Evolutionary conservation across 805 yeast genomes (phyloP).

Genomic region (Brettanomyces nanus): DNA sequence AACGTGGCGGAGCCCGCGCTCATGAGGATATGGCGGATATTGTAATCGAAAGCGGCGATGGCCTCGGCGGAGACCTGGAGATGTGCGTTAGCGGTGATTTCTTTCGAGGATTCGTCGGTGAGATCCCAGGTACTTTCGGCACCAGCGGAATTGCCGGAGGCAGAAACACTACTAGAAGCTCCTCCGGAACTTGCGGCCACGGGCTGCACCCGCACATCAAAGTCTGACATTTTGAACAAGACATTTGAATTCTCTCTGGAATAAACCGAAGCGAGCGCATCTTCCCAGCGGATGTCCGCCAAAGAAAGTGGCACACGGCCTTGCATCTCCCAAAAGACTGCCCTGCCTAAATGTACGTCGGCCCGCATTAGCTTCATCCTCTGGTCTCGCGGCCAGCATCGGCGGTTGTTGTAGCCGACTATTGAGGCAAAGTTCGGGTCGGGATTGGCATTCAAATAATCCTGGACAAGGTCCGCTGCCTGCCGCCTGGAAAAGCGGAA

Average conservation of each 20-base stretch:
- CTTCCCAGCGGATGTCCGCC: constrained; percentile 69
- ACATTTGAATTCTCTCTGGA: constrained; percentile 86
- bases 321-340: constrained; percentile 83
- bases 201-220: constrained; percentile 86
- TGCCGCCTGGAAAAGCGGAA: constrained; percentile 71
- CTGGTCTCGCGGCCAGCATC: constrained; percentile 91
- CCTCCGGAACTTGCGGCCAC: constrained; percentile 36
- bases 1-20: constrained; percentile 94
- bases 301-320: constrained; percentile 73
- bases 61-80: constrained; percentile 77
- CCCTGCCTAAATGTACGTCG: constrained; percentile 89
- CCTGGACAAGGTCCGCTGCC: constrained; percentile 65
- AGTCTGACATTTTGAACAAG: constrained; percentile 87
- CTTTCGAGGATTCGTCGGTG: constrained; percentile 59
- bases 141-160: constrained; percentile 31
- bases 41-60: constrained; percentile 69
- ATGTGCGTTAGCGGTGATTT: constrained; percentile 82
- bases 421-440: constrained; percentile 87
- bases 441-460: constrained; percentile 74
- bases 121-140: constrained; percentile 92
- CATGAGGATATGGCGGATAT: constrained; percentile 86
- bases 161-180: not conserved
- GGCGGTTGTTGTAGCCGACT: constrained; percentile 77
- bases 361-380: constrained; percentile 86
- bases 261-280: constrained; percentile 78